Conservation (phyloP, 371 early-diverging fungal species). For the Parasitella parasitica region DNA sequence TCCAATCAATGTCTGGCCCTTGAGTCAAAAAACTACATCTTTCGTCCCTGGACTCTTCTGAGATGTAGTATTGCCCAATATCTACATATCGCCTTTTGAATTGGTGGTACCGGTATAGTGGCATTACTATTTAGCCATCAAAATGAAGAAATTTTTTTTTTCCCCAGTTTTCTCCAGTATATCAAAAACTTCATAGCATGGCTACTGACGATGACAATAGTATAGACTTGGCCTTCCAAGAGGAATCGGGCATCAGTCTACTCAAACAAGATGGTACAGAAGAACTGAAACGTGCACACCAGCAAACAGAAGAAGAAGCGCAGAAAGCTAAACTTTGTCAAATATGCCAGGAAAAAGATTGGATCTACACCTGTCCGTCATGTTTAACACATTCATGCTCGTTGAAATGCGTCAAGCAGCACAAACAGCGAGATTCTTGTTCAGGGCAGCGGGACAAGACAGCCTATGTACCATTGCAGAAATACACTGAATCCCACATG, state of each 20-base stretch:
- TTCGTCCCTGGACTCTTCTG: no score
- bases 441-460: constrained; percentile 67
- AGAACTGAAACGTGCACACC: not conserved
- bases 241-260: not conserved
- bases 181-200: not conserved
- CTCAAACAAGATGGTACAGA: not conserved
- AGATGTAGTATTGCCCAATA: no score
- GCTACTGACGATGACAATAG: not conserved
- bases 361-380: constrained; percentile 73
- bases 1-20: no score
- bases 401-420: constrained; percentile 61
- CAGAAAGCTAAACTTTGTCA: constrained; percentile 26
- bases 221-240: not conserved
- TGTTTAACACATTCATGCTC: constrained; percentile 67
- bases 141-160: no score
- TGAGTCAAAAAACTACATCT: no score
- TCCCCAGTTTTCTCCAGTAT: no score
- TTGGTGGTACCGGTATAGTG: no score
- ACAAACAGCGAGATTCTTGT: constrained; percentile 59
- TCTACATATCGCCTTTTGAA: no score
- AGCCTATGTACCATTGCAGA: constrained; percentile 51
- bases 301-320: constrained; percentile 3
- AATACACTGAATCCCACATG: constrained; percentile 59
- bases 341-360: constrained; percentile 29
- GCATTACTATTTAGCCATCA: no score